A percentile compares a stretch with the other conserved stretches of the same genome.
These are phyloP conservation scores for Astrothelium macrocarpum DNA, from an alignment of 495 filamentous ascomycete genomes.

Conservation along the genomic window DNA sequence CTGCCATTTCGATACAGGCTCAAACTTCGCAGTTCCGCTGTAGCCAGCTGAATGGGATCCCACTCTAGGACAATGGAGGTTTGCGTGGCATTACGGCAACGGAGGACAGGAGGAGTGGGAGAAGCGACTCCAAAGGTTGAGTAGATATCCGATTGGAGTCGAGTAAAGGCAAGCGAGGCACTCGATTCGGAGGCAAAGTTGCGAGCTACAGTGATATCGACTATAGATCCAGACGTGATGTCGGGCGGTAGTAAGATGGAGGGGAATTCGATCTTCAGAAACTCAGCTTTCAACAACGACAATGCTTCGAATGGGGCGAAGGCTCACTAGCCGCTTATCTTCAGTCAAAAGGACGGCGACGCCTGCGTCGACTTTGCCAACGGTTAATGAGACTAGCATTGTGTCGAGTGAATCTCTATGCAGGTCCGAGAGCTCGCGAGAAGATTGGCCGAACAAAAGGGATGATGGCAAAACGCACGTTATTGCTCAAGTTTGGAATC, in stretches of 20 bases:
- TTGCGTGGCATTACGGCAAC: constrained; percentile 91
- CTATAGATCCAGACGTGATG: constrained; percentile 89
- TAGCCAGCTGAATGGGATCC: constrained; percentile 90
- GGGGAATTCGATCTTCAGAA: constrained; percentile 85
- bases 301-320: constrained; percentile 5
- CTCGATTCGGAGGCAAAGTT: constrained; percentile 68
- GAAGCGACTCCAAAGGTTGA: constrained; percentile 71
- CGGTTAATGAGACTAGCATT: constrained; percentile 96
- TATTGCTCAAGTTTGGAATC: background rate
- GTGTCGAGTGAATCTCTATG: background rate
- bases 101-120: constrained; percentile 70
- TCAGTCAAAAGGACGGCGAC: constrained; percentile 94
- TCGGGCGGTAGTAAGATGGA: constrained; percentile 92
- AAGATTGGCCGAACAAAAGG: background rate
- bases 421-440: background rate
- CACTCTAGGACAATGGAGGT: constrained; percentile 96
- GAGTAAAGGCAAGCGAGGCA: constrained; percentile 61
- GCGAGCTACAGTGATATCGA: constrained; percentile 92
- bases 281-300: background rate
- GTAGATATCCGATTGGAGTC: constrained; percentile 81
- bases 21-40: constrained; percentile 76
- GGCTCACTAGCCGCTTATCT: constrained; percentile 84
- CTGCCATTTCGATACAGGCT: constrained; percentile 89
- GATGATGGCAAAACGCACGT: background rate
- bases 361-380: constrained; percentile 98